Conservation (phyloP, 2,329 filamentous ascomycete genomes). For the Exophiala aquamarina region DNA sequence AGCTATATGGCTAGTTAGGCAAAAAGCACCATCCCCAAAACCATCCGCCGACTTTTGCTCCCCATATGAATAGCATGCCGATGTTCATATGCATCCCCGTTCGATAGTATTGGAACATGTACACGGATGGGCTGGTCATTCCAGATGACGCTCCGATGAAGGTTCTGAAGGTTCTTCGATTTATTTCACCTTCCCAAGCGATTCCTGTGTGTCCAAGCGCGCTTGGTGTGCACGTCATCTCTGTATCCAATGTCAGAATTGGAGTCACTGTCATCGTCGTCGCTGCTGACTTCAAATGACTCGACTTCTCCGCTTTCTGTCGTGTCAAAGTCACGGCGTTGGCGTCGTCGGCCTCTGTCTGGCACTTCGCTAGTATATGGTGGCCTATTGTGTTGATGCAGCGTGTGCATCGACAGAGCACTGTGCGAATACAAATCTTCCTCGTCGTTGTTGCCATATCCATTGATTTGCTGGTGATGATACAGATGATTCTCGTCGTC, state of each 20-base stretch:
- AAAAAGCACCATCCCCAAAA: too few species aligned
- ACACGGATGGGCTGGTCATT: not conserved
- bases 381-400: conserved; percentile 4
- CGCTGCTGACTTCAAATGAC: conserved; percentile 25
- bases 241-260: conserved; percentile 19
- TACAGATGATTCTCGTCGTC: conserved; percentile 6
- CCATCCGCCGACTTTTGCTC: too few species aligned
- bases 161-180: too few species aligned
- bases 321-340: conserved; percentile 10
- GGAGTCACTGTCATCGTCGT: conserved; percentile 11
- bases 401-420: conserved; percentile 23
- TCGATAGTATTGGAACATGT: too few species aligned
- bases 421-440: conserved; percentile 19
- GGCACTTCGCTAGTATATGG: not conserved
- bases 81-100: too few species aligned
- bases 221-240: conserved; percentile 3
- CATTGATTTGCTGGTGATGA: not conserved
- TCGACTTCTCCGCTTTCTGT: conserved; percentile 20
- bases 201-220: conserved; percentile 9
- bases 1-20: too few species aligned
- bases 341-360: conserved; percentile 6
- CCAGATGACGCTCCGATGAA: too few species aligned
- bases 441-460: conserved; percentile 4
- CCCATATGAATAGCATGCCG: not conserved
- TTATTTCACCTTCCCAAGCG: conserved; percentile 2